Conservation (phyloP, 2,329 filamentous ascomycete genomes). For the Fusarium sp. region DNA sequence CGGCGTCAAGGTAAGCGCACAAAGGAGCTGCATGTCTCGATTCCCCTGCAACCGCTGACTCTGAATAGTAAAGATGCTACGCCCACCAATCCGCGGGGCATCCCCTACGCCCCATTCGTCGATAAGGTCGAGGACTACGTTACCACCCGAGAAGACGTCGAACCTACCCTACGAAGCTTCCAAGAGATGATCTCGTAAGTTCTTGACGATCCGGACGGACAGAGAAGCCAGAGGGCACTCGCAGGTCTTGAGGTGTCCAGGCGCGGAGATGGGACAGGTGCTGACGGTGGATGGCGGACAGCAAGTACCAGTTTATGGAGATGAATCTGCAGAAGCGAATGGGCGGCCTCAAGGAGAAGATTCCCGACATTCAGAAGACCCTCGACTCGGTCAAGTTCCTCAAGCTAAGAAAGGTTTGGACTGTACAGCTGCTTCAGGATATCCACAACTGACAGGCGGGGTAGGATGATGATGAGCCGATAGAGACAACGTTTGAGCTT, state of each 20-base stretch:
- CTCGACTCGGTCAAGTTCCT: conserved; percentile 89
- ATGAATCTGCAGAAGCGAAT: conserved; percentile 86
- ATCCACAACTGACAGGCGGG: conserved; percentile 31
- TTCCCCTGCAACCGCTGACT: conserved; percentile 25
- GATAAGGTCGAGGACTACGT: conserved; percentile 91
- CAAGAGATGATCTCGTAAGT: conserved; percentile 92
- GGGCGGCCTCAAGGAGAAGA: conserved; percentile 86
- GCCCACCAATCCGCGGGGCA: conserved; percentile 79
- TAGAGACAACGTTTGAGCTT: conserved; percentile 93
- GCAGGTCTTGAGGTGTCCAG: conserved; percentile 18
- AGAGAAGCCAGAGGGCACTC: conserved; percentile 9
- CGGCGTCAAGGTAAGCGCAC: conserved; percentile 46
- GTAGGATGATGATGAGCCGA: conserved; percentile 67
- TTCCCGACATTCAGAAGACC: conserved; percentile 96
- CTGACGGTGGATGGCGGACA: conserved; percentile 52
- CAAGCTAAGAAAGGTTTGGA: conserved; percentile 71
- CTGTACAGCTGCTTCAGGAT: neutral
- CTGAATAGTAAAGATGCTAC: conserved; percentile 56
- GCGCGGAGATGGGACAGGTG: conserved; percentile 11
- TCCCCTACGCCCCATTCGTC: conserved; percentile 83
- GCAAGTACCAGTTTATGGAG: conserved; percentile 99
- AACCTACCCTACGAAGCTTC: conserved; percentile 80
- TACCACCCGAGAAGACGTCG: conserved; percentile 77
- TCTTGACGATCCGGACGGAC: conserved; percentile 16
- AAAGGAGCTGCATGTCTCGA: neutral